phyloP scores from a whole-genome alignment of 306 rosid species.

The Rosa lucieae region DNA sequence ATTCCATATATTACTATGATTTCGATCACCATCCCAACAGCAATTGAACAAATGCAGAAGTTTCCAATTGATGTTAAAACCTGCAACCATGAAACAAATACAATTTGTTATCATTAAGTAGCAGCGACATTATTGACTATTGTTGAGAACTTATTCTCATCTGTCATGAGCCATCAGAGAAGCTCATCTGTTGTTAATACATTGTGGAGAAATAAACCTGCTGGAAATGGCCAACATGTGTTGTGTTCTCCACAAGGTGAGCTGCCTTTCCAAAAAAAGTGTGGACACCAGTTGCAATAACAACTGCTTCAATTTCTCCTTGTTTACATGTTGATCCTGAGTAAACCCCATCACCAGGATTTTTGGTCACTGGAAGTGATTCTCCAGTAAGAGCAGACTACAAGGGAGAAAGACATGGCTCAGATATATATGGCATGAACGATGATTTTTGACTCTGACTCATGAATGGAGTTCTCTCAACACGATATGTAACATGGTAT shows the following conservation, averaged over 20 bases:
- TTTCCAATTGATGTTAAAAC: slow-evolving; percentile 71
- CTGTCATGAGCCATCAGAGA: background rate
- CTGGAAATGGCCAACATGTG: slow-evolving; percentile 77
- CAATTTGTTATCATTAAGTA: background rate
- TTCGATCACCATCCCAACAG: slow-evolving; percentile 64
- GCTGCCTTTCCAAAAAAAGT: slow-evolving; percentile 82
- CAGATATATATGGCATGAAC: background rate
- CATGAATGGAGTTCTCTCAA: background rate
- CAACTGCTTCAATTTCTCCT: slow-evolving; percentile 75
- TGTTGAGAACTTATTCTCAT: background rate
- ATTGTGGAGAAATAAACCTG: slow-evolving; percentile 38
- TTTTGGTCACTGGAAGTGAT: slow-evolving; percentile 53
- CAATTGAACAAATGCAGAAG: slow-evolving; percentile 76
- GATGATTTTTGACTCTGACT: background rate
- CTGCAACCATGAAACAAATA: slow-evolving; percentile 34
- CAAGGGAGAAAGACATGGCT: slow-evolving; percentile 19
- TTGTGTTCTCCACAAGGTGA: slow-evolving; percentile 79
- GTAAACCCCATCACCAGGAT: slow-evolving; percentile 66
- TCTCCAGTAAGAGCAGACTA: slow-evolving; percentile 90
- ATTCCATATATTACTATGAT: slow-evolving; percentile 51
- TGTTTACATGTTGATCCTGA: slow-evolving; percentile 90
- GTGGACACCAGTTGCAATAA: slow-evolving; percentile 83
- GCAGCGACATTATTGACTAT: background rate
- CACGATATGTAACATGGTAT: background rate
- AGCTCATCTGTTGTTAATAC: background rate